Conservation (phyloP, 331 rosid genomes). For the Malus hybrid region DNA sequence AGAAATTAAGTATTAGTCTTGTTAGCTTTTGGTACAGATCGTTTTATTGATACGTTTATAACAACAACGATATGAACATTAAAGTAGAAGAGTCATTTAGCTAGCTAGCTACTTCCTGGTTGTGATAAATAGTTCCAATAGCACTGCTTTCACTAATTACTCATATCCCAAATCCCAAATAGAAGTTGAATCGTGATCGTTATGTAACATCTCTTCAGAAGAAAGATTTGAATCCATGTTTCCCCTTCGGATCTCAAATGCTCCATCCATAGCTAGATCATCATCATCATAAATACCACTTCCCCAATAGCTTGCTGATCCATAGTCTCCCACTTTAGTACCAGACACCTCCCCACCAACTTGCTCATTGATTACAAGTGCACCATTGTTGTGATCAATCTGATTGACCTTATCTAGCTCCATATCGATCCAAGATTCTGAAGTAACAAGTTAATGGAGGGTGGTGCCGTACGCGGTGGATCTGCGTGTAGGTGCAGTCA, state of each 20-base stretch:
- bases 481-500: too few relatives aligned
- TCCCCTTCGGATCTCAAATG: constrained; percentile 17
- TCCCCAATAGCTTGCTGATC: neutral
- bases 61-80: too few relatives aligned
- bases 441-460: neutral
- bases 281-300: constrained; percentile 19
- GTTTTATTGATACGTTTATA: too few relatives aligned
- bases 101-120: too few relatives aligned
- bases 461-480: neutral
- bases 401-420: constrained; percentile 14
- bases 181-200: constrained; percentile 25
- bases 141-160: neutral
- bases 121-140: neutral
- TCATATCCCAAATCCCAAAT: constrained; percentile 44
- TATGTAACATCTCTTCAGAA: neutral
- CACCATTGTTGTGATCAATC: constrained; percentile 4
- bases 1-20: too few relatives aligned
- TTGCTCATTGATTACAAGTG: too few relatives aligned
- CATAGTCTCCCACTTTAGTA: neutral
- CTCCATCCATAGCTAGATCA: constrained; percentile 19
- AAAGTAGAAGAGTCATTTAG: too few relatives aligned
- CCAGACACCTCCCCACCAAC: too few relatives aligned
- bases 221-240: constrained; percentile 4
- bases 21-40: too few relatives aligned
- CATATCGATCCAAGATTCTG: constrained; percentile 25